Percentiles rank a stretch among this genome's conserved stretches.
Evolutionary conservation across 2,329 filamentous ascomycete genomes (phyloP).

Genomic region (Xylaria sp.): DNA sequence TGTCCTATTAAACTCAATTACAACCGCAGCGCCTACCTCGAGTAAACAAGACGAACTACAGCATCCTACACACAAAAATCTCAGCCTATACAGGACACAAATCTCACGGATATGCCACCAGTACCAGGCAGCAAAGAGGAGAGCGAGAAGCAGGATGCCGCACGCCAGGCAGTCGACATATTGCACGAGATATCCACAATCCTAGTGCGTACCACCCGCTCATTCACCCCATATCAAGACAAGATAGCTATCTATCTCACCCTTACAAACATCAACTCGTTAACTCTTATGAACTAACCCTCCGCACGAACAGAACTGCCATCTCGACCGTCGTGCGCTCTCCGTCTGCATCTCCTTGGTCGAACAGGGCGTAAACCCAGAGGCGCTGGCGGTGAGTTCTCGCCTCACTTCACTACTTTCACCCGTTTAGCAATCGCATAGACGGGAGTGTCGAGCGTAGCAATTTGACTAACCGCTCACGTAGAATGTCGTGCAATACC

Average conservation of each 20-base stretch:
- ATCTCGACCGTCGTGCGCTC: constrained; percentile 88
- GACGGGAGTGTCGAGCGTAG: not conserved
- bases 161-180: constrained; percentile 85
- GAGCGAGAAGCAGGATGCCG: constrained; percentile 76
- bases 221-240: no score
- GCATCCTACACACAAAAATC: not conserved
- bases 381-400: constrained; percentile 84
- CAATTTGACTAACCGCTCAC: not conserved
- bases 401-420: constrained; percentile 4
- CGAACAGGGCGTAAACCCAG: constrained; percentile 96
- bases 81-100: not conserved
- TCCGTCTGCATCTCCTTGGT: constrained; percentile 97
- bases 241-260: no score
- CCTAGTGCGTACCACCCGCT: no score
- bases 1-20: constrained; percentile 16
- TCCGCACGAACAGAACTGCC: constrained; percentile 76
- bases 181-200: constrained; percentile 88
- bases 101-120: constrained; percentile 34
- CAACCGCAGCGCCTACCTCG: not conserved
- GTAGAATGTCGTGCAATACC: constrained; percentile 69
- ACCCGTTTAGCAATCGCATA: not conserved
- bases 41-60: not conserved
- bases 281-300: no score
- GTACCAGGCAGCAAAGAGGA: constrained; percentile 57
- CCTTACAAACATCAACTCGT: no score